Evolutionary conservation across 1,284 basidiomycete genomes (phyloP), one percentile per base, ranked within the genome.

Genomic region (Cutaneotrichosporon sp.): DNA sequence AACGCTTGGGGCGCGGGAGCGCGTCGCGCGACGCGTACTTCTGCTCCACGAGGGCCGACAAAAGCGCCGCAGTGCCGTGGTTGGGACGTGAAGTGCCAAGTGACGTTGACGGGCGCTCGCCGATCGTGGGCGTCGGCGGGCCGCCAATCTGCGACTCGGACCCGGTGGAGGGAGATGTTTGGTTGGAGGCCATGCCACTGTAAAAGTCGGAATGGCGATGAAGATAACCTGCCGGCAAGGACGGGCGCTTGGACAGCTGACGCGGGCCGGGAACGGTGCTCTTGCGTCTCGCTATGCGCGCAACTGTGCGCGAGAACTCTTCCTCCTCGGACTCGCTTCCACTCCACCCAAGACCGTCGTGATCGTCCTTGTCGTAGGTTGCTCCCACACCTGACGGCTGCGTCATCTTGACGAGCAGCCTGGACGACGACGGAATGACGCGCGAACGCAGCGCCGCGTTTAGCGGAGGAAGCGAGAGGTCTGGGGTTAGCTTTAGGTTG

Each of bases 271-370:
- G 22, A 22, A 55, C 38, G 13, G 58, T 42, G n/a, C 55, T 52
- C 66, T 68, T 71, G 30, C 72, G 66, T 21, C 38, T 50, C 8
- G 65, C 62, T 18, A 76, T 69, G 16, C 59, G 58, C 5, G 68
- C 53, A 16, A 74, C 67, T 3, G 70, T 68, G 49, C 64, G 57
- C 8, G 69, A 65, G 65, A 73, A 76, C 56, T 73, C 74, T 42
- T 77, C 76, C 58, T 77, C 76, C 58, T 77, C 76, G 7, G 70
- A 73, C 49, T 77, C 76, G 50, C 70, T 72, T 4, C 76, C 74
- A 31, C 69, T 70, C 74, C 75, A 77, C 0, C 74, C 75, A 9
- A 60, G 61, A 2, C 65, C 58, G 40, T 26, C 36, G 22, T 11
- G 47, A 5, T 56, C 50, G 16, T 42, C 38, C 38, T 32, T 30